Evolutionary conservation across 306 rosid species (phyloP).

Genomic region (Castanea mollissima): DNA sequence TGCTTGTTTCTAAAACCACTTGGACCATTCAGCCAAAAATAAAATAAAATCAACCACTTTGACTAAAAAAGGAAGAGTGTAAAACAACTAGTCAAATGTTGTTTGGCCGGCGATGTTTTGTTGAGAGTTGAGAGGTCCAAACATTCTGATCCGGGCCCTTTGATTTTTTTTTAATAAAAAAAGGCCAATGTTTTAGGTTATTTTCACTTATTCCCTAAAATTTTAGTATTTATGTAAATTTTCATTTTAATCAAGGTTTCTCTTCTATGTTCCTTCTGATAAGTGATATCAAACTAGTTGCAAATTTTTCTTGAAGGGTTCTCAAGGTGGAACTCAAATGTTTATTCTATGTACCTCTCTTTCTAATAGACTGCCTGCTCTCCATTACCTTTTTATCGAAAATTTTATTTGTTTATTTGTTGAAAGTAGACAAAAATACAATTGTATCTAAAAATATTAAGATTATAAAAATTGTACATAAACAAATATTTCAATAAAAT

Average conservation of each 20-base stretch:
- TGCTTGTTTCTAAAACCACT: too few species aligned
- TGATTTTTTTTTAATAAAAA: background rate
- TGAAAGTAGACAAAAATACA: too few species aligned
- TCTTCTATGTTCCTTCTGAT: background rate
- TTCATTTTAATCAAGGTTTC: background rate
- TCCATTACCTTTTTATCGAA: too few species aligned
- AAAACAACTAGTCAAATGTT: conserved; percentile 17
- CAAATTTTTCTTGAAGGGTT: background rate
- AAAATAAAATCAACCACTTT: too few species aligned
- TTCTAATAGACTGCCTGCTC: too few species aligned
- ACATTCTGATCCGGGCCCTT: background rate
- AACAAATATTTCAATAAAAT: too few species aligned
- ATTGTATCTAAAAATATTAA: too few species aligned
- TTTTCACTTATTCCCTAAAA: background rate
- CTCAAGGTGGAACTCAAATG: background rate
- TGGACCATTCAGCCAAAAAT: too few species aligned
- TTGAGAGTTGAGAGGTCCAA: background rate
- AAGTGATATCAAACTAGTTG: background rate
- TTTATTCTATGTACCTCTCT: background rate
- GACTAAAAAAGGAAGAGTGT: background rate
- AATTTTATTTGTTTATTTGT: too few species aligned
- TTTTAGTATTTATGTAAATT: background rate
- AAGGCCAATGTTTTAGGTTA: background rate
- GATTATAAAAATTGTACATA: too few species aligned
- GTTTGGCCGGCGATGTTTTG: conserved; percentile 16